Evolutionary conservation across 2,329 filamentous ascomycete genomes (phyloP).

Genomic region (Fusarium dimerum): DNA sequence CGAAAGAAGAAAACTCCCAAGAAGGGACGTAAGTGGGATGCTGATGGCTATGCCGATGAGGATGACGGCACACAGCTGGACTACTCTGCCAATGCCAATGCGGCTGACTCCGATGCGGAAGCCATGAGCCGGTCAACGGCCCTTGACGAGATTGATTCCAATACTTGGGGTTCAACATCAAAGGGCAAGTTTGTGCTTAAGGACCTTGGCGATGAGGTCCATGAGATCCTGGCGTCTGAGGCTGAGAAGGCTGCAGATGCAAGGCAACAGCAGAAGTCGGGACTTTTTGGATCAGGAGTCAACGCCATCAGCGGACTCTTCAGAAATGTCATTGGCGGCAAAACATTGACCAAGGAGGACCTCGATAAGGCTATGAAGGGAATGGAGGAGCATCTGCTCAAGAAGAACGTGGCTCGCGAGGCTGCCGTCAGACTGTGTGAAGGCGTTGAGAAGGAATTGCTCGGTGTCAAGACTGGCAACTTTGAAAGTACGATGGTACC

Average conservation of each 20-base stretch:
- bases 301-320: slow-evolving; percentile 86
- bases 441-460: slow-evolving; percentile 84
- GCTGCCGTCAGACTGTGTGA: slow-evolving; percentile 89
- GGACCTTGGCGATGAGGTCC: slow-evolving; percentile 90
- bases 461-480: slow-evolving; percentile 87
- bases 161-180: slow-evolving; percentile 81
- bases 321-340: slow-evolving; percentile 92
- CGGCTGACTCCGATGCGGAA: slow-evolving; percentile 54
- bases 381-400: slow-evolving; percentile 92
- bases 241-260: slow-evolving; percentile 54
- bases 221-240: slow-evolving; percentile 81
- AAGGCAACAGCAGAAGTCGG: slow-evolving; percentile 54
- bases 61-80: slow-evolving; percentile 79
- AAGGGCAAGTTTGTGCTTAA: slow-evolving; percentile 94
- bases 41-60: slow-evolving; percentile 83
- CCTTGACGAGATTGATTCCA: slow-evolving; percentile 73
- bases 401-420: slow-evolving; percentile 95
- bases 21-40: slow-evolving; percentile 90
- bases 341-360: slow-evolving; percentile 85
- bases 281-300: slow-evolving; percentile 76
- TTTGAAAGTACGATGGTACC: slow-evolving; percentile 66
- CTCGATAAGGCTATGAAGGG: slow-evolving; percentile 90
- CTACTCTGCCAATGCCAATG: slow-evolving; percentile 72
- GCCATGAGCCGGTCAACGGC: slow-evolving; percentile 54
- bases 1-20: slow-evolving; percentile 72